Conservation (phyloP, 1,284 basidiomycete species). For the Mycena sp. region DNA sequence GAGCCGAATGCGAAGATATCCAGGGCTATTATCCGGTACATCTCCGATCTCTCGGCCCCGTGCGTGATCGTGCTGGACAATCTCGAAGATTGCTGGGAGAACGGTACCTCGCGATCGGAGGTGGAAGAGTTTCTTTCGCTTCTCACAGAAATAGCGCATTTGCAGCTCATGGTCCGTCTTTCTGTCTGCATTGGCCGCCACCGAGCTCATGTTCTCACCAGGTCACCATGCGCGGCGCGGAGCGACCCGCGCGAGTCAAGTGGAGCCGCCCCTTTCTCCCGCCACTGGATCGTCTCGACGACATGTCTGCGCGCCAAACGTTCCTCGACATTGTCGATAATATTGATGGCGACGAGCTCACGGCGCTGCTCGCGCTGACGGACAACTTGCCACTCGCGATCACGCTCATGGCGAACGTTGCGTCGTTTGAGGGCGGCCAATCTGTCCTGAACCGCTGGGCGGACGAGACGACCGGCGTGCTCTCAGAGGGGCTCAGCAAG, state of each 20-base stretch:
- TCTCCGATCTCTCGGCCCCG: neutral
- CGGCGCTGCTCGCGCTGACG: neutral
- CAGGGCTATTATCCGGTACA: neutral
- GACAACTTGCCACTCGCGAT: constrained; percentile 9
- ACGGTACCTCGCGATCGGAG: neutral
- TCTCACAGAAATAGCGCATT: neutral
- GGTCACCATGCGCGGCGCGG: constrained; percentile 42
- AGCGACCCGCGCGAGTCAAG: constrained; percentile 35
- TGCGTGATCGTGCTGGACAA: constrained; percentile 2
- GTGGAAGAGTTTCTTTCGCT: neutral
- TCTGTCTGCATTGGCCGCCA: too few species aligned
- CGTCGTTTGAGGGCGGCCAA: constrained; percentile 8
- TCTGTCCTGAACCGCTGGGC: constrained; percentile 5
- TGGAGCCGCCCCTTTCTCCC: constrained; percentile 36
- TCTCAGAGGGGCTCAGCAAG: constrained; percentile 1
- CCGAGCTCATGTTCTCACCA: neutral
- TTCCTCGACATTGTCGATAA: constrained; percentile 35
- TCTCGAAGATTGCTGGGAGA: neutral
- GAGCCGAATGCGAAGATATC: neutral
- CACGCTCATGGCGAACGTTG: constrained; percentile 12
- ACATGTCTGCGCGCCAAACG: constrained; percentile 32
- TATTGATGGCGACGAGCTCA: neutral
- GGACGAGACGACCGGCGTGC: neutral
- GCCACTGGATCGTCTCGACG: constrained; percentile 35
- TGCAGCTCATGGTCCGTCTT: neutral